A percentile compares a stretch with the other conserved stretches of the same genome.
Evolutionary conservation across 2,329 filamentous ascomycete species (phyloP).

Genomic region (Penicillium sumatraense): DNA sequence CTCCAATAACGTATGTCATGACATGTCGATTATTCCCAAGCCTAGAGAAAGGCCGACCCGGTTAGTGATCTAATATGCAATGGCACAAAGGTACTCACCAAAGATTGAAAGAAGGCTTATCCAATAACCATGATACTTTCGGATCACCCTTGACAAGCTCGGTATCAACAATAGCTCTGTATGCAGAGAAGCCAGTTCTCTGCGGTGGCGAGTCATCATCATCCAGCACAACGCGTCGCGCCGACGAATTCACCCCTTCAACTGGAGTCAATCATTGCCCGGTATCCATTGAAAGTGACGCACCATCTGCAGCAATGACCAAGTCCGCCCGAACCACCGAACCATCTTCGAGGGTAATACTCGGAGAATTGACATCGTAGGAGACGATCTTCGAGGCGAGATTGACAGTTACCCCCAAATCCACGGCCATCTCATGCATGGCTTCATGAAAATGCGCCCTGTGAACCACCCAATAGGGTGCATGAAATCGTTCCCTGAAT

Average conservation of each 20-base stretch:
- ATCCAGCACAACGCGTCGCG: conserved; percentile 12
- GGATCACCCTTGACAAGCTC: conserved; percentile 42
- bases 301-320: conserved; percentile 29
- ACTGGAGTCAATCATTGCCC: no score
- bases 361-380: conserved; percentile 16
- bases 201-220: conserved; percentile 4
- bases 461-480: conserved; percentile 25
- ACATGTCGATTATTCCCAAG: conserved; percentile 42
- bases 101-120: conserved; percentile 45
- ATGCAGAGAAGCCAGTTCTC: conserved; percentile 46
- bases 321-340: conserved; percentile 15
- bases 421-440: conserved; percentile 15
- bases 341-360: conserved; percentile 14
- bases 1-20: conserved; percentile 50
- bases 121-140: conserved; percentile 45
- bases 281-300: no score
- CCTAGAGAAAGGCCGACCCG: conserved; percentile 7
- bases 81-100: conserved; percentile 33
- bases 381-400: conserved; percentile 16
- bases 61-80: neutral
- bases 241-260: conserved; percentile 29
- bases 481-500: conserved; percentile 34
- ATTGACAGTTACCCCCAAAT: conserved; percentile 21
- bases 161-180: conserved; percentile 47
- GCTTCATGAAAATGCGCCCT: conserved; percentile 34